Evolutionary conservation across 352 stramenopile genomes (phyloP), one percentile per base, ranked within the genome.

Genomic region (Globisporangium paddicum): DNA sequence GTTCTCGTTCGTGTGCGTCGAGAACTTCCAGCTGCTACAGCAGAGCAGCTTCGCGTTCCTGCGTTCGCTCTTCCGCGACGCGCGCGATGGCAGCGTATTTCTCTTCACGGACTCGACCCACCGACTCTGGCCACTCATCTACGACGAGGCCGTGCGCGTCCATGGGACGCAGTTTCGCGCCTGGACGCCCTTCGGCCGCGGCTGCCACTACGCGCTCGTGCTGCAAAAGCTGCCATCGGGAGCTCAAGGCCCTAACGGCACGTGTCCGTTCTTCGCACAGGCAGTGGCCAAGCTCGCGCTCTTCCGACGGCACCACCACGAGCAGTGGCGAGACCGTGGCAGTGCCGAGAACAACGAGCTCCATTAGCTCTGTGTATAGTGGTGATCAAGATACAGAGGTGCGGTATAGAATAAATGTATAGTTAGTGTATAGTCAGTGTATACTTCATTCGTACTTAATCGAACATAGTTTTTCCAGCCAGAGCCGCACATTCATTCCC

Each of bases 51-150:
- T 75, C 54, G 51, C 62, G 4, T 88, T 90, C 38, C 56, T 90
- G 0, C 75, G 72, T 13, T 79, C 75, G 40, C 66, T 90, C 1
- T 87, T 90, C 18, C 18, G 30, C 1, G 34, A 60, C 18, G 73
- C 75, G 21, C 54, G 30, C 6, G 41, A 63, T 2, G 71, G 65
- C 38, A 86, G 75, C 57, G 68, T 71, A 46, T 87, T 90, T 28
- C 63, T 87, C 44, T 90, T 87, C 56, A 86, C 69, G 13, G 79
- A 90, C 60, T 87, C 77, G 42, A 90, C 80, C 5, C 80, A 90
- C 69, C 77, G 80, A 9, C 63, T 90, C 26, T 90, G 80, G 80
- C 77, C 77, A 10, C 58, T 73, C 32, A 84, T 89, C 47, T 77
- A 69, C 47, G 58, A 74, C 5, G 69, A 88, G 28, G 74, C 75